These are phyloP conservation scores for Hyphopichia khmerensis DNA, from an alignment of 1,139 yeast genomes.

Conservation along the genomic window DNA sequence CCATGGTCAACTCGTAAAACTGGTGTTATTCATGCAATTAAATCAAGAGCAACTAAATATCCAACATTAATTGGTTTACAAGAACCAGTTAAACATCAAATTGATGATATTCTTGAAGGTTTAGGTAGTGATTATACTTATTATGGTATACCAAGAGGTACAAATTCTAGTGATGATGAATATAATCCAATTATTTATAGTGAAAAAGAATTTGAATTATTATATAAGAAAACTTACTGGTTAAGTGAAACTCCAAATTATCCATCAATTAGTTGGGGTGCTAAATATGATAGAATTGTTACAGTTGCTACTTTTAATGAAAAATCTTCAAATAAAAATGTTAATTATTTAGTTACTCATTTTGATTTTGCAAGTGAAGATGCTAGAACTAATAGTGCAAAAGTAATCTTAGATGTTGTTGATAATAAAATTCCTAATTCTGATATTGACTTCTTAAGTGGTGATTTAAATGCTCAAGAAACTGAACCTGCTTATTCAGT, in stretches of 20 bases:
- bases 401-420: constrained; percentile 19
- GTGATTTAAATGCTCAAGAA: constrained; percentile 7
- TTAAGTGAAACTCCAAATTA: constrained; percentile 26
- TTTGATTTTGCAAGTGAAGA: constrained; percentile 32
- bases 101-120: constrained; percentile 31
- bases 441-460: constrained; percentile 6
- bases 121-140: constrained; percentile 31
- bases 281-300: constrained; percentile 32
- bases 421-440: neutral
- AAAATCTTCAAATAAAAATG: constrained; percentile 9
- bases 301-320: constrained; percentile 26
- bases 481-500: constrained; percentile 1
- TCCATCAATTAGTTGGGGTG: constrained; percentile 32
- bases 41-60: constrained; percentile 7
- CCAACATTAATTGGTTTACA: constrained; percentile 38
- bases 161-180: constrained; percentile 40
- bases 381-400: constrained; percentile 21
- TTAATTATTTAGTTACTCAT: constrained; percentile 33
- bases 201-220: constrained; percentile 27
- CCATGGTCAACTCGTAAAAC: constrained; percentile 34
- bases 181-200: constrained; percentile 41
- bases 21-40: constrained; percentile 30
- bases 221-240: constrained; percentile 33
- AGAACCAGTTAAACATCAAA: constrained; percentile 42
- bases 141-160: constrained; percentile 45